These are phyloP conservation scores for Colletotrichum cuscutae DNA, from an alignment of 2,329 filamentous ascomycete species.

Conservation along the genomic window DNA sequence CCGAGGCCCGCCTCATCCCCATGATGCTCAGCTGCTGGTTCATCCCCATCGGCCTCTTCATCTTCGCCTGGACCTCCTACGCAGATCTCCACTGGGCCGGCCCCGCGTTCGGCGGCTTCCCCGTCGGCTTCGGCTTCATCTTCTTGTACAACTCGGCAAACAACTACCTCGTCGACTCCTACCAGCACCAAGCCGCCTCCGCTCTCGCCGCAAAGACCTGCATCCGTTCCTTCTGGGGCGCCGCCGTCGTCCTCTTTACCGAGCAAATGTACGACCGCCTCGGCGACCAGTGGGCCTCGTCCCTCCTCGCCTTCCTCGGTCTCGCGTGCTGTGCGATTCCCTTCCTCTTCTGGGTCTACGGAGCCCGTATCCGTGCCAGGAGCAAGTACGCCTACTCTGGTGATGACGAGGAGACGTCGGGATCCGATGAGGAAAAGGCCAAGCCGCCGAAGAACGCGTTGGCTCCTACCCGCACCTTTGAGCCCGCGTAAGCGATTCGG, in stretches of 20 bases:
- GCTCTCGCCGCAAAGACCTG: constrained; percentile 86
- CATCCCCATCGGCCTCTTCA: constrained; percentile 68
- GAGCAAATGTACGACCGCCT: constrained; percentile 81
- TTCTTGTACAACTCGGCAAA: constrained; percentile 85
- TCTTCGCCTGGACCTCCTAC: constrained; percentile 74
- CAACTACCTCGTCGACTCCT: constrained; percentile 75
- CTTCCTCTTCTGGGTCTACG: constrained; percentile 83
- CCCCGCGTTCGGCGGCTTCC: constrained; percentile 75
- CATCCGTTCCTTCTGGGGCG: constrained; percentile 83
- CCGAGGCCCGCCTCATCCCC: constrained; percentile 81
- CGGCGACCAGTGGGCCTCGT: constrained; percentile 80
- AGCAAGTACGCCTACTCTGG: constrained; percentile 80
- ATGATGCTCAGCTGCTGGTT: constrained; percentile 85
- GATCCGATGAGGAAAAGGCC: constrained; percentile 51
- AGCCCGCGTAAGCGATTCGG: constrained; percentile 10
- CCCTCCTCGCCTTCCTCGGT: constrained; percentile 77
- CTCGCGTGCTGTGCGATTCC: constrained; percentile 85
- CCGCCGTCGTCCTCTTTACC: constrained; percentile 81
- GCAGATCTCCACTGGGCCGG: constrained; percentile 74
- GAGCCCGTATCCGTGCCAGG: constrained; percentile 73
- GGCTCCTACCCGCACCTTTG: constrained; percentile 18
- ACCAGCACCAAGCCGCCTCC: constrained; percentile 79
- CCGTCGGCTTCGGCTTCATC: constrained; percentile 84
- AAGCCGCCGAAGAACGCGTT: constrained; percentile 35
- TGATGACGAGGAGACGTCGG: constrained; percentile 57